phyloP scores from a whole-genome alignment of 116 monocot species.

The Papilionanthe hybrid region DNA sequence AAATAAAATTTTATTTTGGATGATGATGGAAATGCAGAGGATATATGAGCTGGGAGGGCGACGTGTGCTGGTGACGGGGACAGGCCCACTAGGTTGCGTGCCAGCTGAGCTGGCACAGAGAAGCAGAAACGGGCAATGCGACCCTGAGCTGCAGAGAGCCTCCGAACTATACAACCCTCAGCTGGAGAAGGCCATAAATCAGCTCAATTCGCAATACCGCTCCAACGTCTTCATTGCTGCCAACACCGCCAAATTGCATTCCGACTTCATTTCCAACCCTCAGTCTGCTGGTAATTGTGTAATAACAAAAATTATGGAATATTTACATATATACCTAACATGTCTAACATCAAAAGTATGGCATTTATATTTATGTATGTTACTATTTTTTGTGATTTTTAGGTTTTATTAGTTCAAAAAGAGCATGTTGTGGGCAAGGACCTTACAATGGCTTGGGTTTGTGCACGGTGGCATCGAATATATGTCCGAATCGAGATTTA shows the following conservation, averaged over 20 bases:
- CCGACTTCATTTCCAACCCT: conserved; percentile 33
- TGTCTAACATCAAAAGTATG: too few species aligned
- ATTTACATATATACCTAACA: too few species aligned
- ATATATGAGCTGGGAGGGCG: conserved; percentile 41
- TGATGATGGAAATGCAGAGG: conserved; percentile 16
- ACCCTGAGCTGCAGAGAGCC: conserved; percentile 27
- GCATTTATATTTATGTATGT: not conserved
- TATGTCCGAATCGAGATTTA: conserved; percentile 15
- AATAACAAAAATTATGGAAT: too few species aligned
- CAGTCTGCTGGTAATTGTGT: conserved; percentile 21
- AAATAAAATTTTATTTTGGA: not conserved
- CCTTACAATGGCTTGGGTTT: conserved; percentile 21
- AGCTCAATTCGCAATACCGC: conserved; percentile 28
- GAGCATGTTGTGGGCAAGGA: conserved; percentile 19
- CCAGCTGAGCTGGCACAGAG: conserved; percentile 32
- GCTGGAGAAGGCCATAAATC: conserved; percentile 19
- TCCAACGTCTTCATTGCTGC: conserved; percentile 26
- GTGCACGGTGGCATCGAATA: conserved; percentile 6
- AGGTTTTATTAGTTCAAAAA: conserved; percentile 18
- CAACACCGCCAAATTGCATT: conserved; percentile 27
- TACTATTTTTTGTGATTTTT: too few species aligned
- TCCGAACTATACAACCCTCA: conserved; percentile 32
- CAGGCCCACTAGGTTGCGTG: conserved; percentile 45
- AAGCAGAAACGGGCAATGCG: conserved; percentile 30
- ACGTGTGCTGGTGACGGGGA: conserved; percentile 33